Evolutionary conservation across 345 rosid genomes (phyloP).

Genomic region (Eucalyptus albens): DNA sequence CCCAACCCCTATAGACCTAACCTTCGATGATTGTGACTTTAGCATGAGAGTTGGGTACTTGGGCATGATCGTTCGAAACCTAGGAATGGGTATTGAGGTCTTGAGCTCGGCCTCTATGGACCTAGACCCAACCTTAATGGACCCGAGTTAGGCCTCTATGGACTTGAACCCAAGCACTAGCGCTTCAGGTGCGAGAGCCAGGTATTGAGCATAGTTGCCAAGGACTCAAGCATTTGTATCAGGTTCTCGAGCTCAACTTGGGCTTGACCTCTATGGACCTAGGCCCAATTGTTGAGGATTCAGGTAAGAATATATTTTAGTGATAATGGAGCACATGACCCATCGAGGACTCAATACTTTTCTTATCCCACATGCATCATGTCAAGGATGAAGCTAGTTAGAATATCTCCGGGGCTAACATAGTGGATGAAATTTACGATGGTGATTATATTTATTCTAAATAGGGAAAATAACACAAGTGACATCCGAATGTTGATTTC

Average conservation of each 20-base stretch:
- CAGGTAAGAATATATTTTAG: neutral
- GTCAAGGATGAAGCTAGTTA: neutral
- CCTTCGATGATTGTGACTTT: neutral
- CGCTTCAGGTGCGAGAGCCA: accelerated
- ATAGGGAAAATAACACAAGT: no score
- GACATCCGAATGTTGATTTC: accelerated
- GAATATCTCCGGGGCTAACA: neutral
- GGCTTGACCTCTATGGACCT: neutral
- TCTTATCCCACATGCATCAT: neutral
- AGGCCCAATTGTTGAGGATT: neutral
- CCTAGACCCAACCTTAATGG: neutral
- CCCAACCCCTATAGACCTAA: neutral
- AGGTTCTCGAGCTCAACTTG: accelerated
- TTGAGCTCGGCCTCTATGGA: neutral
- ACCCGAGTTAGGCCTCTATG: neutral
- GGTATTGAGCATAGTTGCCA: neutral
- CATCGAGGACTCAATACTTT: neutral
- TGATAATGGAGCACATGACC: neutral
- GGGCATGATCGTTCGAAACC: neutral
- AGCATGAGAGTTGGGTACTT: neutral
- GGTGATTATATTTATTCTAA: neutral
- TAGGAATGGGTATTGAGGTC: neutral
- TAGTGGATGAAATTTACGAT: neutral
- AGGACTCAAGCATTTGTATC: neutral
- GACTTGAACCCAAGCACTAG: neutral